Evolutionary conservation across 2,329 filamentous ascomycete genomes (phyloP).

Genomic region (Aspergillus transmontanensis): DNA sequence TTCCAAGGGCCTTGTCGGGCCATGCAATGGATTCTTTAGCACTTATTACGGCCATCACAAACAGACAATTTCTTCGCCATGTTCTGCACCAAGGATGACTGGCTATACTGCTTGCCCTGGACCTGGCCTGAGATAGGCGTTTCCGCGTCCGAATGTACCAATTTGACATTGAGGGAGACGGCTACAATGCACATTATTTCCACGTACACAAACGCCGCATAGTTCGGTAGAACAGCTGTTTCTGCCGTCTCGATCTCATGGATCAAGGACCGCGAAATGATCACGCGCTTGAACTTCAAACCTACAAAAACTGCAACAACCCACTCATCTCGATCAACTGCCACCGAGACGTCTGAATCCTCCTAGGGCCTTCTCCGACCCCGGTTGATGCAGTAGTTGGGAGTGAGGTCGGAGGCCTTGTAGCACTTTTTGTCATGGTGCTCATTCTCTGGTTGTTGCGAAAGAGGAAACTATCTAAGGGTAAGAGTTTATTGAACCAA

Average conservation of each 20-base stretch:
- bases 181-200: neutral
- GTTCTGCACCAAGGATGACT: neutral
- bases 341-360: too few relatives aligned
- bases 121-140: neutral
- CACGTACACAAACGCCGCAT: neutral
- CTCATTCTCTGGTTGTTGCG: neutral
- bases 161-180: neutral
- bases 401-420: too few relatives aligned
- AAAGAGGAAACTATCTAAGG: neutral
- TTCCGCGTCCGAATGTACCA: neutral
- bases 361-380: too few relatives aligned
- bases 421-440: neutral
- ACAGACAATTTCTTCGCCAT: neutral
- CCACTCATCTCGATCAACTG: too few relatives aligned
- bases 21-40: neutral
- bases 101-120: neutral
- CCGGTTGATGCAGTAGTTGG: neutral
- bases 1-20: neutral
- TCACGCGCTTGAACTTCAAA: neutral
- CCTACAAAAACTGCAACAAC: neutral
- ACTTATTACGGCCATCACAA: neutral
- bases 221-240: neutral
- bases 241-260: neutral
- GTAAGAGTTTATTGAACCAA: neutral
- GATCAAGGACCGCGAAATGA: neutral